Conservation (phyloP, 331 rosid genomes). For the Quercus phellos region DNA sequence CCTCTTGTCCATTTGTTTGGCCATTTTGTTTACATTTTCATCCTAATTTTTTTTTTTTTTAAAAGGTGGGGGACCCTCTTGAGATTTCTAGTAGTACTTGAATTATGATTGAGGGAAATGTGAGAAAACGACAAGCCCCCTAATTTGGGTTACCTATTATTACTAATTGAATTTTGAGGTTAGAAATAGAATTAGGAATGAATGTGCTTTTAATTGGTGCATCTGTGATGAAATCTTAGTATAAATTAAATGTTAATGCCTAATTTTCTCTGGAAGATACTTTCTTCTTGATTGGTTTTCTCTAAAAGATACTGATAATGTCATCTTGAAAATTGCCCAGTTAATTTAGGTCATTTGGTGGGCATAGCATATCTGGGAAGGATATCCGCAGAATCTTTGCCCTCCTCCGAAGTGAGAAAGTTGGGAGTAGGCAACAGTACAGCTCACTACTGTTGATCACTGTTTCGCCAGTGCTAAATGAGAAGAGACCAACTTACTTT, state of each 20-base stretch:
- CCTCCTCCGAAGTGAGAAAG: conserved; percentile 81
- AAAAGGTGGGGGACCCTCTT: background rate
- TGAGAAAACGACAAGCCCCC: background rate
- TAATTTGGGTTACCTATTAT: background rate
- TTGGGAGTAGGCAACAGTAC: conserved; percentile 68
- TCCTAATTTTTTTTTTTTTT: background rate
- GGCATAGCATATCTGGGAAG: conserved; percentile 97
- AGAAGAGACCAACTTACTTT: conserved; percentile 96
- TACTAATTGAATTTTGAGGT: too few species aligned
- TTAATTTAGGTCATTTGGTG: conserved; percentile 86
- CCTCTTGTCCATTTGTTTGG: background rate
- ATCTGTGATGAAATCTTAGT: too few species aligned
- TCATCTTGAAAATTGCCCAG: conserved; percentile 73
- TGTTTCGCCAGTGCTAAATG: conserved; percentile 80
- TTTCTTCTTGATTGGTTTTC: conserved; percentile 97
- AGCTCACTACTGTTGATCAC: conserved; percentile 80
- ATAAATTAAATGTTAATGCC: too few species aligned
- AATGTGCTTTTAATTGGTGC: too few species aligned
- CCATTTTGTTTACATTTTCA: conserved; percentile 1
- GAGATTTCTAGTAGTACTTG: background rate
- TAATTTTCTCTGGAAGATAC: background rate
- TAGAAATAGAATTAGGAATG: too few species aligned
- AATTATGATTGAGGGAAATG: background rate
- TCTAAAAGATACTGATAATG: conserved; percentile 59
- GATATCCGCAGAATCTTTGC: conserved; percentile 96